A percentile compares a stretch with the other conserved stretches of the same genome.
Conservation (phyloP, 2,329 filamentous ascomycete species). For the Talaromyces sp. region DNA sequence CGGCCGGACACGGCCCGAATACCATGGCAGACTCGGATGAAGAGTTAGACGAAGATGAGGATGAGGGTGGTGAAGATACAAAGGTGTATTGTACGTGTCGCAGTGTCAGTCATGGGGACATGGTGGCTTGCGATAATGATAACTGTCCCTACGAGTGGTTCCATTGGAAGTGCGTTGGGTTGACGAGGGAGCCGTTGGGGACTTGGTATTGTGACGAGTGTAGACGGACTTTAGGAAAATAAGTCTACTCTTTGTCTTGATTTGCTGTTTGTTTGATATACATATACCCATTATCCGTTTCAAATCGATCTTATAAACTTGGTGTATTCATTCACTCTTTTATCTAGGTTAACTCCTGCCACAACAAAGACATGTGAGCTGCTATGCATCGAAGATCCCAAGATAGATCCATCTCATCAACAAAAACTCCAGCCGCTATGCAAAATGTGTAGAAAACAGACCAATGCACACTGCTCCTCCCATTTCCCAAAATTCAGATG, state of each 20-base stretch:
- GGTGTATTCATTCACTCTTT: too few relatives aligned
- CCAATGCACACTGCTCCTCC: neutral
- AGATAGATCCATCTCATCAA: neutral
- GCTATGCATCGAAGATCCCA: neutral
- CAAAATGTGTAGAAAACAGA: neutral
- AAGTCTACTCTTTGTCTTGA: neutral
- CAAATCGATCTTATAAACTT: too few relatives aligned
- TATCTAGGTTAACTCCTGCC: neutral
- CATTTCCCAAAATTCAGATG: neutral
- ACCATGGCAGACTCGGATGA: slow-evolving; percentile 29
- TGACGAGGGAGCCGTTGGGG: slow-evolving; percentile 55
- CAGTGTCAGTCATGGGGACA: slow-evolving; percentile 58
- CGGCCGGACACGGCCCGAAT: slow-evolving; percentile 2
- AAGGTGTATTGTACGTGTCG: slow-evolving; percentile 63
- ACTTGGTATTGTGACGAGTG: slow-evolving; percentile 56
- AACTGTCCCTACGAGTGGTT: slow-evolving; percentile 63
- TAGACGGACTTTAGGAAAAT: slow-evolving; percentile 37
- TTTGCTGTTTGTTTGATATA: neutral
- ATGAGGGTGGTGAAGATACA: slow-evolving; percentile 53
- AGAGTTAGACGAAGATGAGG: slow-evolving; percentile 45
- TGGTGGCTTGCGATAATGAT: slow-evolving; percentile 64
- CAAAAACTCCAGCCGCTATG: slow-evolving; percentile 6
- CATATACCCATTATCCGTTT: neutral
- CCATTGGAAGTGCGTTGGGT: slow-evolving; percentile 59
- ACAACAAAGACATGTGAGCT: neutral